Evolutionary conservation across 306 rosid genomes (phyloP).

Genomic region (Pachyrhizus erosus): DNA sequence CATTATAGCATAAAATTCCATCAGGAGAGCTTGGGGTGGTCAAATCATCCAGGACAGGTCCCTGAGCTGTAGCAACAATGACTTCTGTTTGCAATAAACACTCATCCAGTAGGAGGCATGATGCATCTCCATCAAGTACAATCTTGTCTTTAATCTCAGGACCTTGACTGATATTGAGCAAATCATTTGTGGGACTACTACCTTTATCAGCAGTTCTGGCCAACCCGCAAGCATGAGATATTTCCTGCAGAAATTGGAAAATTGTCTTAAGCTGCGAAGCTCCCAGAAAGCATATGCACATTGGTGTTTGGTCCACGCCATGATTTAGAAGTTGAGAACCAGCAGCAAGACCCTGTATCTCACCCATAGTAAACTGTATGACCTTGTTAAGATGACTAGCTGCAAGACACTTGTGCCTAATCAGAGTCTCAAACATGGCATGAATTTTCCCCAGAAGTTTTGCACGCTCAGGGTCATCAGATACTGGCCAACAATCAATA

Average conservation of each 20-base stretch:
- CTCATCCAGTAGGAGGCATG: conserved; percentile 78
- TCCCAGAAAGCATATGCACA: conserved; percentile 90
- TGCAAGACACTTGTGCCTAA: conserved; percentile 80
- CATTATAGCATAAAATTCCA: conserved; percentile 50
- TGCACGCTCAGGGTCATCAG: conserved; percentile 81
- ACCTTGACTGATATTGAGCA: conserved; percentile 49
- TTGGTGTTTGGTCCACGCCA: conserved; percentile 80
- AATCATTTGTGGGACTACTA: conserved; percentile 58
- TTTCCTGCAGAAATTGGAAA: conserved; percentile 88
- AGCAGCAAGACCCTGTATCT: conserved; percentile 74
- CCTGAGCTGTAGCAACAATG: conserved; percentile 48
- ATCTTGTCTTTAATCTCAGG: conserved; percentile 73
- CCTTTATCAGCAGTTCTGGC: conserved; percentile 73
- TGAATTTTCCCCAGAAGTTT: conserved; percentile 87
- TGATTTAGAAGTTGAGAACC: conserved; percentile 80
- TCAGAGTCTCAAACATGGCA: conserved; percentile 72
- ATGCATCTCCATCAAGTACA: conserved; percentile 84
- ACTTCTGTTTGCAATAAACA: conserved; percentile 59
- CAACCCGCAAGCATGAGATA: conserved; percentile 79
- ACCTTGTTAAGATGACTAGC: conserved; percentile 85
- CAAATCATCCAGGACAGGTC: conserved; percentile 50
- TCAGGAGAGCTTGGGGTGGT: conserved; percentile 54
- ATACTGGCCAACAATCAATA: conserved; percentile 74
- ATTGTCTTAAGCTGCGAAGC: conserved; percentile 80
- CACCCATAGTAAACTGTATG: conserved; percentile 78